Evolutionary conservation across 441 rosid species (phyloP).

Genomic region (Omphalea diandra): DNA sequence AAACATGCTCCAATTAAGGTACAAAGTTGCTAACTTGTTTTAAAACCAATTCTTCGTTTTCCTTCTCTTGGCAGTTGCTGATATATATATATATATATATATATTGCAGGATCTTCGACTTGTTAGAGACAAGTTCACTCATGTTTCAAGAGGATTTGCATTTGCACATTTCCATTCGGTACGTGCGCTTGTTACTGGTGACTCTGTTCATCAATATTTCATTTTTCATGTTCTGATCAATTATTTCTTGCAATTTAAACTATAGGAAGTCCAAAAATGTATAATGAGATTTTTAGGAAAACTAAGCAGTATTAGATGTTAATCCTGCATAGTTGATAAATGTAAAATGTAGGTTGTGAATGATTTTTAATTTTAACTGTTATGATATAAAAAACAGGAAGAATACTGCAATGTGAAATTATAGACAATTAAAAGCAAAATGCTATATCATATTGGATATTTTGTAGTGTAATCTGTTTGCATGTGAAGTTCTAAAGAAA

Average conservation of each 20-base stretch:
- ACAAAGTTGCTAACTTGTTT: constrained; percentile 2
- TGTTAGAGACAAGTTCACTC: constrained; percentile 97
- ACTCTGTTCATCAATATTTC: background rate
- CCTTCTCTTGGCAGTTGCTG: constrained; percentile 5
- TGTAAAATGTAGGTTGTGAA: background rate
- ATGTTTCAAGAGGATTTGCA: constrained; percentile 96
- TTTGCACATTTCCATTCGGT: constrained; percentile 96
- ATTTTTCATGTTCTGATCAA: constrained; percentile 12
- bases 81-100: constrained; percentile 15
- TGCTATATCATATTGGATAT: background rate
- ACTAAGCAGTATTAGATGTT: background rate
- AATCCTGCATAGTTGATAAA: background rate
- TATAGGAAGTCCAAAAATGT: background rate
- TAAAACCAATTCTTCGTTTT: background rate
- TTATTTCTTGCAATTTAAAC: background rate
- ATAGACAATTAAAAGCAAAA: background rate
- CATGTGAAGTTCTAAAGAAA: background rate
- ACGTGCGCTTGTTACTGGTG: constrained; percentile 28
- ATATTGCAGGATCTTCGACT: constrained; percentile 95
- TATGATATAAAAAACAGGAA: too few species aligned
- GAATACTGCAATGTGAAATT: background rate
- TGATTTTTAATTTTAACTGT: too few species aligned
- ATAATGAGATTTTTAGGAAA: background rate
- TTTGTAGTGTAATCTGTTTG: background rate
- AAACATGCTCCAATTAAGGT: constrained; percentile 99